Evolutionary conservation across 345 rosid species (phyloP), one percentile per base, ranked within the genome.

Genomic region (Citropsis articulata): DNA sequence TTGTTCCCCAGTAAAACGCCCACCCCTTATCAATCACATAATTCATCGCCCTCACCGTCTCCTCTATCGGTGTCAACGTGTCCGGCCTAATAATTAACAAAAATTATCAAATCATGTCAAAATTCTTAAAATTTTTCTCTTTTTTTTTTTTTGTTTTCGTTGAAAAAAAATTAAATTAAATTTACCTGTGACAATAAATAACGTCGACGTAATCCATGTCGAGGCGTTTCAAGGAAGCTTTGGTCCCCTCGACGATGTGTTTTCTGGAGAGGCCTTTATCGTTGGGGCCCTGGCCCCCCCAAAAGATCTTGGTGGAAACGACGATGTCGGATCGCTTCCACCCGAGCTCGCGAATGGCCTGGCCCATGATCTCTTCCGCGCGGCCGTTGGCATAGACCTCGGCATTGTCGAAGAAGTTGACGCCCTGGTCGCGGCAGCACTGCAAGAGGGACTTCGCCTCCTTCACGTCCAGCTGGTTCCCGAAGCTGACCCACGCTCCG

Each of bases 1-100:
- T 96, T 19, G 99, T 96, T 4, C 97, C 99, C 98, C 99, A 96
- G 76, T 96, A 96, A 75, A 96, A 96, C 6, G 99, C 98, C 99
- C 94, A 91, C 6, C 99, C 99, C 76, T 96, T 94, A 78, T 96
- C 99, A 60, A 96, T 94, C 75, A 94, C 97, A 70, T 91, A 84
- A 78, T 94, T 96, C 97, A 96, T 96, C 5, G 97, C 97, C 85
- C 97, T 90, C 64, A 96, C 99, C 0, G 99, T 96, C 87, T 96
- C 99, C 81, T 96, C 99, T 38, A 92, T 90, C n/a, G 98, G 98
- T 2, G 98, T 94, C 4, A 88, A 88, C 13, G 84, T 7, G 82
- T 96, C 99, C 0, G 99, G 98, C 91, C 99, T 96, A 87, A 40
- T 40, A 40, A 40, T n/a, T n/a, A 9, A n/a, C 28, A 16, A 31